These are phyloP conservation scores for Arthrobotrys sphaeroides DNA, from an alignment of 2,329 filamentous ascomycete genomes.

Conservation along the genomic window DNA sequence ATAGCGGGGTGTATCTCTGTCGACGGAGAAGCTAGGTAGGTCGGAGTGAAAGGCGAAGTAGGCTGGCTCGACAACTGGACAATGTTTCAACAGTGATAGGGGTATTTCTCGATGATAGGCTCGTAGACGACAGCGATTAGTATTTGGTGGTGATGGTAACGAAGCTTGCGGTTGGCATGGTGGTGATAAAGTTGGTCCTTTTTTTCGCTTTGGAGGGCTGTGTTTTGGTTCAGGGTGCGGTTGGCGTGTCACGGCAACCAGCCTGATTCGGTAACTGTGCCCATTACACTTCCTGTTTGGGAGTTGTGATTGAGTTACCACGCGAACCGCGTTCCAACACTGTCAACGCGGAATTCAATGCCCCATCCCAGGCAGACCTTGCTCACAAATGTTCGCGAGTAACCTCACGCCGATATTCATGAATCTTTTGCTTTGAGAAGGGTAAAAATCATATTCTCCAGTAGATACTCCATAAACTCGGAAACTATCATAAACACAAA, in stretches of 20 bases:
- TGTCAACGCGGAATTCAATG: conserved; percentile 2
- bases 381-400: no score
- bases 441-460: not conserved
- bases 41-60: not conserved
- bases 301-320: conserved; percentile 6
- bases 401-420: no score
- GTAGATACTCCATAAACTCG: not conserved
- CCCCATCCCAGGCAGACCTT: no score
- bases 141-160: not conserved
- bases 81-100: not conserved
- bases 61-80: not conserved
- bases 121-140: not conserved
- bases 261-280: conserved; percentile 18
- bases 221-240: conserved; percentile 32
- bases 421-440: not conserved
- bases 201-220: conserved; percentile 26
- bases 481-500: not conserved
- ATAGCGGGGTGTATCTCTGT: conserved; percentile 10
- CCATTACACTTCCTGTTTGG: conserved; percentile 45
- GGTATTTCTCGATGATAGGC: conserved; percentile 8
- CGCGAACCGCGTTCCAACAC: conserved; percentile 38
- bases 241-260: conserved; percentile 31
- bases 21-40: not conserved
- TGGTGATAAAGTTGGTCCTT: conserved; percentile 21
- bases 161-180: no score